Conservation (phyloP, 768 basidiomycete genomes). For the Phlebiopsis flavidoalba region DNA sequence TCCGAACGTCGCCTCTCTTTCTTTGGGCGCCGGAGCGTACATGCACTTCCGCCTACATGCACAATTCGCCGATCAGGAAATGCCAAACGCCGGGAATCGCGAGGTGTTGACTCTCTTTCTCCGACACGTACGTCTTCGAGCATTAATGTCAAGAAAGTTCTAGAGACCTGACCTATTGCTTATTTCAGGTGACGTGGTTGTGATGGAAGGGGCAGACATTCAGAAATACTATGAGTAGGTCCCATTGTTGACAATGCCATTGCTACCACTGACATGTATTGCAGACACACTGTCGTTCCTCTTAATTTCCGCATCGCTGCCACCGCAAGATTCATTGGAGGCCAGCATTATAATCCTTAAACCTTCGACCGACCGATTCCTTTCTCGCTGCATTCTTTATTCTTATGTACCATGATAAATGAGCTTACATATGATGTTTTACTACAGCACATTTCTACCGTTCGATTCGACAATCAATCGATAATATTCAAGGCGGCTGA, state of each 20-base stretch:
- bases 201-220: conserved; percentile 69
- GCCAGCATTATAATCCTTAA: conserved; percentile 15
- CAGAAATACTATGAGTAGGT: conserved; percentile 70
- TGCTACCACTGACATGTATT: not conserved
- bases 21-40: conserved; percentile 68
- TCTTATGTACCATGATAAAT: no score
- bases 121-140: conserved; percentile 48
- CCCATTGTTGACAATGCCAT: not conserved
- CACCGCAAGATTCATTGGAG: conserved; percentile 63
- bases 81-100: conserved; percentile 19
- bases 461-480: no score
- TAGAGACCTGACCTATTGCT: not conserved
- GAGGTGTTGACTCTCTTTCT: conserved; percentile 52
- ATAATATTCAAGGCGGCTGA: no score
- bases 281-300: conserved; percentile 71
- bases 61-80: conserved; percentile 25
- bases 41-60: conserved; percentile 70
- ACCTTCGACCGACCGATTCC: not conserved
- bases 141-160: not conserved
- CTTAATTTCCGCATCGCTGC: conserved; percentile 76
- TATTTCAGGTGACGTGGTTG: conserved; percentile 64
- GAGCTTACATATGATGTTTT: not conserved
- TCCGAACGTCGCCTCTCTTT: conserved; percentile 68
- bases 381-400: no score
- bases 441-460: not conserved